Conservation (phyloP, 306 rosid genomes). For the Quercus robur region DNA sequence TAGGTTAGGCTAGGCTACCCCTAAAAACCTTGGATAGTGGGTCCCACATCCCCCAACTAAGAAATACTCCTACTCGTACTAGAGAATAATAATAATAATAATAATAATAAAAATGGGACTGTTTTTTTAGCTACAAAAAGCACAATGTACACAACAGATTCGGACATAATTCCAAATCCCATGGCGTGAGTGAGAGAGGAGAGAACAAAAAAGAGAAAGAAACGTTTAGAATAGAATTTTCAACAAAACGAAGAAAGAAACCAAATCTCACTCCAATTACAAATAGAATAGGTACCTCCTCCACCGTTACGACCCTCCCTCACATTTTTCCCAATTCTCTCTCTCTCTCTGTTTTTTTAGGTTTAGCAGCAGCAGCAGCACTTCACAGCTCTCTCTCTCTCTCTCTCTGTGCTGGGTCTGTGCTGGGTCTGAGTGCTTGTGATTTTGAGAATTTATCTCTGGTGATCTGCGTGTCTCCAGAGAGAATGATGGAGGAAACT, state of each 20-base stretch:
- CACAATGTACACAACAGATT: slow-evolving; percentile 8
- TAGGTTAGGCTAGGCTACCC: slow-evolving; percentile 20
- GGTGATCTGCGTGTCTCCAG: slow-evolving; percentile 28
- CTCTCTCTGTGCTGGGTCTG: background rate
- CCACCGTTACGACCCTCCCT: slow-evolving; percentile 11
- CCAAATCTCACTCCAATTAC: slow-evolving; percentile 21
- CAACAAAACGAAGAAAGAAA: background rate
- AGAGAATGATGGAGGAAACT: slow-evolving; percentile 60
- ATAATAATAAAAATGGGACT: background rate
- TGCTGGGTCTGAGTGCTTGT: background rate
- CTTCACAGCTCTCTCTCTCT: background rate
- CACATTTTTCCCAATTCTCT: background rate
- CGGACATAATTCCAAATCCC: slow-evolving; percentile 25
- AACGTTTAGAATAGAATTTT: slow-evolving; percentile 30
- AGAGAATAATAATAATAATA: background rate
- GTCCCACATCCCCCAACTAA: slow-evolving; percentile 15
- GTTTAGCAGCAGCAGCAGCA: background rate
- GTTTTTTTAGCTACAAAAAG: too few relatives aligned
- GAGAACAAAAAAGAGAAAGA: slow-evolving; percentile 1
- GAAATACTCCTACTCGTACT: background rate
- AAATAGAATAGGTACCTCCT: slow-evolving; percentile 25
- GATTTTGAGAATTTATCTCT: background rate
- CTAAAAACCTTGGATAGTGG: background rate
- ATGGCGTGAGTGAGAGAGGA: slow-evolving; percentile 27
- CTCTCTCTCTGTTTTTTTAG: background rate